Percentiles rank a stretch among this genome's conserved stretches.
phyloP scores from a whole-genome alignment of 768 basidiomycete species.

The Suillus paluster region DNA sequence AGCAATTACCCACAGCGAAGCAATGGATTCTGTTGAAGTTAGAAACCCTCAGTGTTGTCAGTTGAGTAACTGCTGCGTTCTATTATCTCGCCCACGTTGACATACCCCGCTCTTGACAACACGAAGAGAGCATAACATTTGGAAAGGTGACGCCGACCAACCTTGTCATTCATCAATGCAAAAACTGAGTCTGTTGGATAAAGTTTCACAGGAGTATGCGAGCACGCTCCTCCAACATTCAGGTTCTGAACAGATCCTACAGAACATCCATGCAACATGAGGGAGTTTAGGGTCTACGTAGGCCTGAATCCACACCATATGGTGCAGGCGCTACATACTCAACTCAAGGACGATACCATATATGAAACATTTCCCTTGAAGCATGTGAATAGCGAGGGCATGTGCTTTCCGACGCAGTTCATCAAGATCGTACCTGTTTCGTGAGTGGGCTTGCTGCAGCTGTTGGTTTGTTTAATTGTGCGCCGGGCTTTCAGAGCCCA shows the following conservation, averaged over 20 bases:
- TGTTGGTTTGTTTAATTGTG: not conserved
- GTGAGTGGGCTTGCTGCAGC: constrained; percentile 46
- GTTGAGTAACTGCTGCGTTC: constrained; percentile 49
- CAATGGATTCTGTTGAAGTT: constrained; percentile 77
- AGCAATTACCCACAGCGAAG: constrained; percentile 55
- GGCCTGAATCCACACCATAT: constrained; percentile 69
- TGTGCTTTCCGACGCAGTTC: constrained; percentile 66
- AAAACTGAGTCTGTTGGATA: constrained; percentile 2
- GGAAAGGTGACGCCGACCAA: constrained; percentile 60
- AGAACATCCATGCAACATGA: constrained; percentile 88
- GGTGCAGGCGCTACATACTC: constrained; percentile 65
- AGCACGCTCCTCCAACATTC: not conserved
- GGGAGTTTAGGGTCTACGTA: constrained; percentile 75
- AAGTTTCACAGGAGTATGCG: constrained; percentile 35
- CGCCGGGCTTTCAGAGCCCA: constrained; percentile 55
- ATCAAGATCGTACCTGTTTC: constrained; percentile 78
- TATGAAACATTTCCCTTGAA: constrained; percentile 67
- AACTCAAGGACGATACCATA: constrained; percentile 66
- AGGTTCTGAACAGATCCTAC: constrained; percentile 13
- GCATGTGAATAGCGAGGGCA: constrained; percentile 57
- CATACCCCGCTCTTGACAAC: constrained; percentile 13
- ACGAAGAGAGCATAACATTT: constrained; percentile 71
- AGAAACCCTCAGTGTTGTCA: constrained; percentile 62
- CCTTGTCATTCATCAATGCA: not conserved
- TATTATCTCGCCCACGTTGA: constrained; percentile 11